Percentiles rank a stretch among this genome's conserved stretches.
Evolutionary conservation across 192 early-diverging fungal species (phyloP).

Genomic region (Oehlia diaphana): DNA sequence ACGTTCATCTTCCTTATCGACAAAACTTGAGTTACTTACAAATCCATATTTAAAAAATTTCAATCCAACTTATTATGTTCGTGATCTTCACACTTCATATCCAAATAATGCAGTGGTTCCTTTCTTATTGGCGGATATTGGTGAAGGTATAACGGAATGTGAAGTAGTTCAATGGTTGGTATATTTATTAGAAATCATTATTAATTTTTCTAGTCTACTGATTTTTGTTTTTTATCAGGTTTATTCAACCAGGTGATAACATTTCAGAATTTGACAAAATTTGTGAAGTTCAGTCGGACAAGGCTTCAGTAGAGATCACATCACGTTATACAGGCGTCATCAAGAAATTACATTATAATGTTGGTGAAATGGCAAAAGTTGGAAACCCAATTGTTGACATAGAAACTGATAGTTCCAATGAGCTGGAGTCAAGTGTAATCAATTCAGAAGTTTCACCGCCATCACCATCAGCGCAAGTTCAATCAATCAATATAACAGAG

Average conservation of each 20-base stretch:
- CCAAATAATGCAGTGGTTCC: slow-evolving; percentile 53
- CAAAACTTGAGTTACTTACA: background rate
- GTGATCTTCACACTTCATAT: slow-evolving; percentile 53
- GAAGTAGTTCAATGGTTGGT: slow-evolving; percentile 95
- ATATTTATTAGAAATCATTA: background rate
- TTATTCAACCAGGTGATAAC: slow-evolving; percentile 87
- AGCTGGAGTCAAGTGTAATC: slow-evolving; percentile 26
- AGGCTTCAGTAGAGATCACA: slow-evolving; percentile 98
- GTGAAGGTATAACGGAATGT: slow-evolving; percentile 97
- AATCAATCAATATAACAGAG: slow-evolving; percentile 14
- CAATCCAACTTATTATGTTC: slow-evolving; percentile 20
- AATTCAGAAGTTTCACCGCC: background rate
- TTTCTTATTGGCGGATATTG: slow-evolving; percentile 94
- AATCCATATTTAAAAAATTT: background rate
- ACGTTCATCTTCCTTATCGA: background rate
- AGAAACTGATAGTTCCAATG: slow-evolving; percentile 47
- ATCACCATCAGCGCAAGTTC: slow-evolving; percentile 19
- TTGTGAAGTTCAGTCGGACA: slow-evolving; percentile 97
- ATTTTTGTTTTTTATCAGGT: slow-evolving; percentile 52
- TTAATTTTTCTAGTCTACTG: background rate
- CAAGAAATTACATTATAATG: slow-evolving; percentile 74
- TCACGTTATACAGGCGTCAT: slow-evolving; percentile 90
- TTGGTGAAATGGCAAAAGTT: slow-evolving; percentile 90
- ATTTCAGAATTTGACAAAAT: slow-evolving; percentile 93
- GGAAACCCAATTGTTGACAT: slow-evolving; percentile 90